Conservation (phyloP, 1,284 basidiomycete genomes). For the Ceratobasidium sp. region DNA sequence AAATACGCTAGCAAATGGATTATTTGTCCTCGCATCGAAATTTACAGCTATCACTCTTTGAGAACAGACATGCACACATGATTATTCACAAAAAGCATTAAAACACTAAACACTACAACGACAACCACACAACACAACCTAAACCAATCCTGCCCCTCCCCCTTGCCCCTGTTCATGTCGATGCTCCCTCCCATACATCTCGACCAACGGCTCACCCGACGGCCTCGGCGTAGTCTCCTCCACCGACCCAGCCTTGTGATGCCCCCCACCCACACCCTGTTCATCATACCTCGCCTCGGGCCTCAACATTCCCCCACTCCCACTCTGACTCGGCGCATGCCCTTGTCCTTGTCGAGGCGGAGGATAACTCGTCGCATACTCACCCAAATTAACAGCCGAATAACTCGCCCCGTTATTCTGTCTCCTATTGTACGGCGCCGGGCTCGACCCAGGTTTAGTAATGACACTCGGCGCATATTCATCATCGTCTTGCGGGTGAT, state of each 20-base stretch:
- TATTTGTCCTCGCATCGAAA: too few relatives aligned
- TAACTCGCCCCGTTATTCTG: neutral
- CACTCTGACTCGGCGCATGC: neutral
- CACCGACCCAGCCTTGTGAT: neutral
- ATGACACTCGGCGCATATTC: neutral
- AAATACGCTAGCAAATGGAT: too few relatives aligned
- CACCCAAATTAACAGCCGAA: conserved; percentile 1
- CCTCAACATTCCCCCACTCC: neutral
- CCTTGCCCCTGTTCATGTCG: neutral
- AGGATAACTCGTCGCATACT: neutral
- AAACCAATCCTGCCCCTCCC: neutral
- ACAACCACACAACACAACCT: neutral
- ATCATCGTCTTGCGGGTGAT: conserved; percentile 11
- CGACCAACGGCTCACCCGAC: conserved; percentile 28
- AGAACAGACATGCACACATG: neutral
- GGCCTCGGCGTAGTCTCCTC: conserved; percentile 12
- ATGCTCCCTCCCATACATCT: conserved; percentile 20
- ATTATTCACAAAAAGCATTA: neutral
- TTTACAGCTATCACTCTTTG: too few relatives aligned
- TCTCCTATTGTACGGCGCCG: conserved; percentile 3
- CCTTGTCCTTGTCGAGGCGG: neutral
- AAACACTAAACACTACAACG: neutral
- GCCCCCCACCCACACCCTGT: neutral
- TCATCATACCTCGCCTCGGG: neutral
- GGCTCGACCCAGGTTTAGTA: neutral